Evolutionary conservation across 805 yeast genomes (phyloP).

Genomic region (Grigorovia transvaalensis): DNA sequence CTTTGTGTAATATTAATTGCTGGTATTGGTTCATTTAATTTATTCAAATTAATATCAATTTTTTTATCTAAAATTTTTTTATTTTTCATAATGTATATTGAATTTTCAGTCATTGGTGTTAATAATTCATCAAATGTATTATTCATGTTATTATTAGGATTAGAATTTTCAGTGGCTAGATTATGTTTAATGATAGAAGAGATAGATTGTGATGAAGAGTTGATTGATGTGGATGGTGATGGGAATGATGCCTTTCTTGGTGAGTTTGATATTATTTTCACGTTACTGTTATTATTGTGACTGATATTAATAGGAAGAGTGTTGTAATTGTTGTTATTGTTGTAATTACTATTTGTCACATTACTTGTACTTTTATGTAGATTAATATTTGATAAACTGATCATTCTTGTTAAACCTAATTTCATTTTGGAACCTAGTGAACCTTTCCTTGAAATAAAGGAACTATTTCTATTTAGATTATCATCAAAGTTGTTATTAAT

Average conservation of each 20-base stretch:
- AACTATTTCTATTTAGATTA: neutral
- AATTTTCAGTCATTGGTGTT: neutral
- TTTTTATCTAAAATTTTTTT: constrained; percentile 1
- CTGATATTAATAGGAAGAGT: neutral
- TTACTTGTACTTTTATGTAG: neutral
- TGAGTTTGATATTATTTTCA: neutral
- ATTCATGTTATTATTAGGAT: neutral
- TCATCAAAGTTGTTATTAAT: neutral
- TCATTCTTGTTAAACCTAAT: constrained; percentile 20
- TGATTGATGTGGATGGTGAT: neutral
- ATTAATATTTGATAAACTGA: constrained; percentile 12
- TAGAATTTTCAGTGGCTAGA: neutral
- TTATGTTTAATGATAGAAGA: neutral
- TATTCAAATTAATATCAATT: constrained; percentile 1
- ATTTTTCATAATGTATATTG: constrained; percentile 3
- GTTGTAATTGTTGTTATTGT: neutral
- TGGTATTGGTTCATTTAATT: constrained; percentile 3
- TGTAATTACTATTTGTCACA: neutral
- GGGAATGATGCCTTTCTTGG: neutral
- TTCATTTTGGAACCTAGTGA: constrained; percentile 23
- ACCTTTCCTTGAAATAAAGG: constrained; percentile 4
- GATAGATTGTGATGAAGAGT: neutral
- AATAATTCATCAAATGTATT: neutral
- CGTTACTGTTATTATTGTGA: neutral
- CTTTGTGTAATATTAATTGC: neutral